phyloP scores from a whole-genome alignment of 352 stramenopile genomes.

The Albugo candida region DNA sequence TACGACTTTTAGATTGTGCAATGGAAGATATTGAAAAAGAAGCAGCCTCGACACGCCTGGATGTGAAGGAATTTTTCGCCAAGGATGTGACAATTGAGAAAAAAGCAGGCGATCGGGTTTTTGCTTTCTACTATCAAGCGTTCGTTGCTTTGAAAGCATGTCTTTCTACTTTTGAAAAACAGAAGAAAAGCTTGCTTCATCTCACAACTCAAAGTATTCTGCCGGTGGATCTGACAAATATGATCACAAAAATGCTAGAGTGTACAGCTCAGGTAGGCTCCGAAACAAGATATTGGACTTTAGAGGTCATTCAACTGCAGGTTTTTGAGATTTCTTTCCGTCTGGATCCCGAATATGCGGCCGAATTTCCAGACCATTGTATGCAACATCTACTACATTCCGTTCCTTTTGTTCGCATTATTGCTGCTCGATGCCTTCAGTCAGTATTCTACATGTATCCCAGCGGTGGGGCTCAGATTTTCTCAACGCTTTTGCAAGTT shows the following conservation, averaged over 20 bases:
- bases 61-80: too few species aligned
- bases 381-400: slow-evolving; percentile 26
- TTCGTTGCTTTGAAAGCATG: neutral
- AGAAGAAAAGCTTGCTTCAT: neutral
- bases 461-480: slow-evolving; percentile 29
- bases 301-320: slow-evolving; percentile 6
- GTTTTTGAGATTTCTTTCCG: slow-evolving; percentile 54
- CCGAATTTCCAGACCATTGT: slow-evolving; percentile 24
- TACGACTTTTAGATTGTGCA: too few species aligned
- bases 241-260: neutral
- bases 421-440: slow-evolving; percentile 26
- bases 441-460: slow-evolving; percentile 69
- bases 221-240: neutral
- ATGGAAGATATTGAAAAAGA: too few species aligned
- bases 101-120: too few species aligned
- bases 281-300: neutral
- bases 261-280: neutral
- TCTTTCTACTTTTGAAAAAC: neutral
- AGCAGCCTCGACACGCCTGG: too few species aligned
- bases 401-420: slow-evolving; percentile 30
- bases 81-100: too few species aligned
- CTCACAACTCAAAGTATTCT: neutral
- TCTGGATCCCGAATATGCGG: slow-evolving; percentile 28
- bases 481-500: neutral
- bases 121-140: too few species aligned